Evolutionary conservation across 2,329 filamentous ascomycete species (phyloP), one percentile per base, ranked within the genome.

Genomic region (Bipolaris cookei): DNA sequence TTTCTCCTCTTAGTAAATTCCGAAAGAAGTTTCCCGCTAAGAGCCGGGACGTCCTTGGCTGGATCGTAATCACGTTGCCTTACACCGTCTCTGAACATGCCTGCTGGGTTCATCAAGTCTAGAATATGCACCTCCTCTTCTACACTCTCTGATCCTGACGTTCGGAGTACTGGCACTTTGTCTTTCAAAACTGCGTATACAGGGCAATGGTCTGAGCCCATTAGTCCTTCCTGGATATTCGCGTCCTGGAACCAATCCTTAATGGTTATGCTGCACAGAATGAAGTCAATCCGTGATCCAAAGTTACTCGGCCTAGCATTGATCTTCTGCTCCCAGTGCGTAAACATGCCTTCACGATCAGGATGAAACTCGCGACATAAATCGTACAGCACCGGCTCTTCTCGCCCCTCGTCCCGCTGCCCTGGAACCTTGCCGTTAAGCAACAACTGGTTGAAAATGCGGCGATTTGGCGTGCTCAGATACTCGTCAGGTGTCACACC

Each of bases 251-350:
- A 90, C 92, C 93, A 97, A 49, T 84, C 79, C 68, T 88, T 90
- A 81, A 97, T 90, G 34, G 85, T 84, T 38, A 88, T 81, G 63
- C 88, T 95, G 73, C 92, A 96, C 3, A 98, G 83, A 16, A 99
- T 85, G 76, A 96, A 98, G 76, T 99, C 95, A 66, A 98, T 98
- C 34, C 95, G 86, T 52, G 91, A 90, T 5, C 95, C 95, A 75
- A 90, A 96, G 73, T 98, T 98, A 2, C 91, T 92, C 3, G 94
- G 94, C n/a, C 95, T 84, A n/a, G 91, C 91, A 76, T 98, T 98
- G 71, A 92, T 90, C 74, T 90, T 93, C 48, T 91, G 93, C 62
- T 98, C 92, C 94, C 94, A 98, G 75, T 94, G 97, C 0, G 95
- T 98, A 75, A 92, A 98, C 95, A 99, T 98, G 59, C 92, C 92